These are phyloP conservation scores for Cornus controversa DNA, from an alignment of 148 eudicot species.

Conservation along the genomic window DNA sequence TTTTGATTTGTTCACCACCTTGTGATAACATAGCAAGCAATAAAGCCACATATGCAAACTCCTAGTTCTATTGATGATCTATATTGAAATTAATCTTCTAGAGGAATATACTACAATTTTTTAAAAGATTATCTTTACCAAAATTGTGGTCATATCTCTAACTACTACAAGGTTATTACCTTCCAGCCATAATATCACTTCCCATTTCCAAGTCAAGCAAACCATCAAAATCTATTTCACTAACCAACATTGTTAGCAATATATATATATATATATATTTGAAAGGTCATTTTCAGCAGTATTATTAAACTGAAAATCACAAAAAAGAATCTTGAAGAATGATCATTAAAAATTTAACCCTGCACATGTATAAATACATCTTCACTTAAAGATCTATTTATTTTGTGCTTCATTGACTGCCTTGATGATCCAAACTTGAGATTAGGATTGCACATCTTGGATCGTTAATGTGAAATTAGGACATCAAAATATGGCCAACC, in stretches of 20 bases:
- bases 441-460: neutral
- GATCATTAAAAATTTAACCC: neutral
- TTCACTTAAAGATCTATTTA: neutral
- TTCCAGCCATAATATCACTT: neutral
- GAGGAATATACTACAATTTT: neutral
- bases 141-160: neutral
- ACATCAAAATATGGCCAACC: no score
- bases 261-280: neutral
- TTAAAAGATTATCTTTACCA: neutral
- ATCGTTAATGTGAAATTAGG: neutral
- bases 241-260: neutral
- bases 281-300: no score
- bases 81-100: neutral
- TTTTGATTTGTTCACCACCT: neutral
- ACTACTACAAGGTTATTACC: no score
- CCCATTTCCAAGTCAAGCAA: neutral
- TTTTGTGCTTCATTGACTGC: neutral
- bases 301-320: no score
- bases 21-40: neutral
- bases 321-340: neutral
- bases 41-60: neutral
- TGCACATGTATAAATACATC: neutral
- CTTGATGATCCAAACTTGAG: neutral
- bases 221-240: neutral
- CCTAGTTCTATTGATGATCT: neutral